A percentile compares a stretch with the other conserved stretches of the same genome.
Evolutionary conservation across 2,329 filamentous ascomycete species (phyloP).

Genomic region (Stylonectria norvegica): DNA sequence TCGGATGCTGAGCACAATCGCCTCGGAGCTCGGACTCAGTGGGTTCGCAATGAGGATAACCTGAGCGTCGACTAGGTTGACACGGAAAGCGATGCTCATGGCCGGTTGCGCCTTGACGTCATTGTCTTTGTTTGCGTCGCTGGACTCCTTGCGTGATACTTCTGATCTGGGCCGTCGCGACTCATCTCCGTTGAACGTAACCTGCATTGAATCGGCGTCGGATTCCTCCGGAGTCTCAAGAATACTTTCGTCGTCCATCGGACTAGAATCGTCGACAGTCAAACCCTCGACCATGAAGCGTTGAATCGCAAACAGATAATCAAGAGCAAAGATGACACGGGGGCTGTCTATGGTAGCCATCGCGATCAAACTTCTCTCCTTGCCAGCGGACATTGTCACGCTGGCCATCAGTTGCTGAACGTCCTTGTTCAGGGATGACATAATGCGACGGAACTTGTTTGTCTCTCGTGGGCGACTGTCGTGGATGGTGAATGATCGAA

Average conservation of each 20-base stretch:
- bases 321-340: constrained; percentile 87
- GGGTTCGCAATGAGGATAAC: constrained; percentile 96
- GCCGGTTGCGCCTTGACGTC: constrained; percentile 26
- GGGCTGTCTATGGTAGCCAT: constrained; percentile 95
- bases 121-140: constrained; percentile 13
- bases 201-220: constrained; percentile 56
- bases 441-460: constrained; percentile 97
- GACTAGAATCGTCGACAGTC: constrained; percentile 53
- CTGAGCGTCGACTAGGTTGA: constrained; percentile 94
- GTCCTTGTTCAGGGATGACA: constrained; percentile 92
- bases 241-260: constrained; percentile 50
- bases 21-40: constrained; percentile 83
- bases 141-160: constrained; percentile 24
- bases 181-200: constrained; percentile 38
- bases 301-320: constrained; percentile 90
- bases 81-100: constrained; percentile 79
- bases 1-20: constrained; percentile 91
- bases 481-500: constrained; percentile 90
- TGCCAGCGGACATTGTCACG: constrained; percentile 83
- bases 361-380: constrained; percentile 78
- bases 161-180: constrained; percentile 32
- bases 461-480: constrained; percentile 86
- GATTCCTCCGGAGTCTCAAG: constrained; percentile 57
- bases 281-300: constrained; percentile 74
- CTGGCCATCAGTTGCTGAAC: constrained; percentile 99